Evolutionary conservation across 176 grass and related monocot genomes (phyloP), one percentile per base, ranked within the genome.

Genomic region (Avena sativa): DNA sequence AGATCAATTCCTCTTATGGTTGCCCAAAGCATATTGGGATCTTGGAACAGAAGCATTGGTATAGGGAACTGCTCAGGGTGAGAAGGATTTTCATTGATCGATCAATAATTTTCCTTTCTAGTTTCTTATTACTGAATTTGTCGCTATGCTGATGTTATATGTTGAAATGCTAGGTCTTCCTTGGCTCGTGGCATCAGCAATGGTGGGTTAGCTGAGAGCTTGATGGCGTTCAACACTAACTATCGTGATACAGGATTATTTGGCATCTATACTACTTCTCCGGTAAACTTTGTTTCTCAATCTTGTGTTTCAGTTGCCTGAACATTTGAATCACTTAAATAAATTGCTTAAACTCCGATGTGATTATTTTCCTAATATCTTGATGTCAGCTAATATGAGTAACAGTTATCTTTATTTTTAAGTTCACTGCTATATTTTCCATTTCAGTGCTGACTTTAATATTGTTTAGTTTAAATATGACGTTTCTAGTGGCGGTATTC

Each of bases 151-250:
- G 79, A 78, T 81, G 46, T 76, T 73, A 72, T 76, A 15, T 81
- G 10, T 56, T 88, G 28, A 86, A 92, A 38, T 94, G 47, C 47
- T 86, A 99, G 97, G 90, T 99, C 97, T 87, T 83, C 91, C 49
- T 89, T 99, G 81, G 90, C 92, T 92, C 86, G 90, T 87, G 92
- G 94, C 79, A 89, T 96, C 77, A 94, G 90, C 83, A 94, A 91
- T 20, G 79, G 53, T 84, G 81, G 78, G 13, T 94, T 99, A 90
- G 97, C 97, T 66, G 90, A 99, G 83, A 85, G 90, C 50, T 63
- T 99, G 57, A 96, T 99, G 94, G 83, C 92, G 7, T 96, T 99
- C 89, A 99, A 96, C 79, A 99, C 97, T 50, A 99, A 99, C 66
- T 99, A 99, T 77, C 72, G 90, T 44, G 97, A 99, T 80, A 94